A percentile compares a stretch with the other conserved stretches of the same genome.
Evolutionary conservation across 352 stramenopile genomes (phyloP).

Genomic region (Halophytophthora batemanensis): DNA sequence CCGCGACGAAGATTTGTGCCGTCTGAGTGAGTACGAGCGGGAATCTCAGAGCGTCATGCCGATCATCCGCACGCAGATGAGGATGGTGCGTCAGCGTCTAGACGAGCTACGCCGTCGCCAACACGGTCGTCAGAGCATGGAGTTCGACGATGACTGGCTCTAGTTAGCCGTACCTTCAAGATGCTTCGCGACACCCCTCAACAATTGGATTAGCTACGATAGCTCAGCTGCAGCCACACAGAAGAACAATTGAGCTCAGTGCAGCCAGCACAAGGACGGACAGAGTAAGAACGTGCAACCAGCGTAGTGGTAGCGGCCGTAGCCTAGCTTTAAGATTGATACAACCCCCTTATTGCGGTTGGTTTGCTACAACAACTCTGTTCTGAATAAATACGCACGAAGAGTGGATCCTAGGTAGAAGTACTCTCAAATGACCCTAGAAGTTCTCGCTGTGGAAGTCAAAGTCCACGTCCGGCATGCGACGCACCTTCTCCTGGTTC

Average conservation of each 20-base stretch:
- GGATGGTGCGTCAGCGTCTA: constrained; percentile 19
- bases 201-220: too few species aligned
- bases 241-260: too few species aligned
- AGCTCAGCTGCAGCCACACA: too few species aligned
- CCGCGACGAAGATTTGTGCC: constrained; percentile 5
- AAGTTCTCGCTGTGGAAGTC: constrained; percentile 77
- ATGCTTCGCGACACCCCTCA: too few species aligned
- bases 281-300: too few species aligned
- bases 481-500: constrained; percentile 43
- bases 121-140: background rate
- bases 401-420: background rate
- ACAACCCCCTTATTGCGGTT: too few species aligned
- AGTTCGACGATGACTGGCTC: constrained; percentile 26
- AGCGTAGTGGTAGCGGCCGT: too few species aligned
- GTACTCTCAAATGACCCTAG: constrained; percentile 11
- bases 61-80: constrained; percentile 27
- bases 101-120: constrained; percentile 16
- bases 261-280: too few species aligned
- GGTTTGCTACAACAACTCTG: constrained; percentile 1
- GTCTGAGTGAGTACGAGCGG: constrained; percentile 13
- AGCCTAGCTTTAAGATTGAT: too few species aligned
- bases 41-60: constrained; percentile 28
- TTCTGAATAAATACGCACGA: background rate
- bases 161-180: background rate
- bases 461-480: constrained; percentile 42